Base-by-base conservation (phyloP, 768 basidiomycete genomes). In the Leccinum barrowsii region DNA sequence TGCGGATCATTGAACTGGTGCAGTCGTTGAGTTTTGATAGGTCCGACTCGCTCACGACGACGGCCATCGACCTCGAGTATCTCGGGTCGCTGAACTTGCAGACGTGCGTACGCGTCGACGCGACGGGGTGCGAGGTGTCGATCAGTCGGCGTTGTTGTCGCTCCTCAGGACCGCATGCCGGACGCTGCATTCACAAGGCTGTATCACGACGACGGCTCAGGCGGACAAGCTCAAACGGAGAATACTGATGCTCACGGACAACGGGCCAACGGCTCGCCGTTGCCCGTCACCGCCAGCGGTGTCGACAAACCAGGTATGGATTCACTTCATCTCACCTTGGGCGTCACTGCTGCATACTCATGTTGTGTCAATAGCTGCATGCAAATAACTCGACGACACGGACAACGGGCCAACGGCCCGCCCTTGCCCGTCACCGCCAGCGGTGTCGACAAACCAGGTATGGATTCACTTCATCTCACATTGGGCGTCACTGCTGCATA, bases 1-100 rank as follows among this genome's bases (percentile, higher is more conserved):
- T 92, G 64, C 82, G 90, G 24, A 86, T 97, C 70, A 87, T 96
- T 65, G 94, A 96, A 71, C 84, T 93, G 54, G 77, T 98, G 49
- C 88, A 92, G 67, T 91, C 92, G 0, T 75, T 98, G 64, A 85
- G 87, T 69, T 89, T 98, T 62, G 87, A 90, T 55, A 98, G 94
- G 94, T 82, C 81, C 5, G 95, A 98, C 68, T 83, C 82, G 57
- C 74, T 92, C 46, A 70, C 77, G 12, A 83, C 86, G 2, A 73
- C 82, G 15, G 78, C 84, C 5, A 68, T 84, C 51, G 78, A 86
- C 21, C 69, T 92, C 55, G 80, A 87, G 57, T 86, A 89, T 67
- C 79, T 92, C 35, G 78, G 74, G 3, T 78, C 82, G 35, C 73
- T 94, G 44, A 84, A 90, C 63, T 76, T 94, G 22, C 81, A 84